Conservation (phyloP, 768 basidiomycete genomes). For the Chalciporus chontae region DNA sequence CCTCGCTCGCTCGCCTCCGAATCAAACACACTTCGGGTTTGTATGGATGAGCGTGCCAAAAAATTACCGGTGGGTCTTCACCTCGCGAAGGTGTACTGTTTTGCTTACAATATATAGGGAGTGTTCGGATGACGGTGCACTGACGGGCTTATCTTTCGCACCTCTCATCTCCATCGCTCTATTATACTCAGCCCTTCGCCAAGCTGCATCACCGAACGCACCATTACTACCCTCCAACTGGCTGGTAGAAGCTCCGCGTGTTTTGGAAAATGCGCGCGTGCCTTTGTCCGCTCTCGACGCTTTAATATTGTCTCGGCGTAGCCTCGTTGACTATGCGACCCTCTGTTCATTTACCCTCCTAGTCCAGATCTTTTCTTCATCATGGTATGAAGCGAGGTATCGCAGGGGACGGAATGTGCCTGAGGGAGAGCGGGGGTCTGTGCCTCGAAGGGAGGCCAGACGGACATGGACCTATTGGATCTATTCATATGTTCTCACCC, state of each 20-base stretch:
- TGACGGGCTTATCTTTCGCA: constrained; percentile 80
- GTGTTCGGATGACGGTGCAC: constrained; percentile 79
- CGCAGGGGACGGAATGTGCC: constrained; percentile 38
- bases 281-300: constrained; percentile 48
- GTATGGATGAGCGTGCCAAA: constrained; percentile 91
- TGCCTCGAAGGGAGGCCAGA: constrained; percentile 67
- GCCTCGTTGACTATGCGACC: constrained; percentile 74
- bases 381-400: constrained; percentile 63
- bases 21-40: constrained; percentile 59
- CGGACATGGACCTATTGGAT: constrained; percentile 61
- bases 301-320: constrained; percentile 66
- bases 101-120: constrained; percentile 46
- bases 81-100: neutral
- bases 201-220: constrained; percentile 26
- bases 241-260: constrained; percentile 73
- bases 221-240: constrained; percentile 55
- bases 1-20: constrained; percentile 23
- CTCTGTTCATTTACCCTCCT: constrained; percentile 79
- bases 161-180: constrained; percentile 76
- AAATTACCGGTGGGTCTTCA: constrained; percentile 64
- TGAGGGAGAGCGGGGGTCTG: constrained; percentile 71
- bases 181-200: constrained; percentile 50
- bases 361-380: constrained; percentile 74
- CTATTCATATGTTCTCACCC: constrained; percentile 56
- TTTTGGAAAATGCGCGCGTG: constrained; percentile 42